Evolutionary conservation across 2,329 filamentous ascomycete species (phyloP).

Genomic region (Didymella sp.): DNA sequence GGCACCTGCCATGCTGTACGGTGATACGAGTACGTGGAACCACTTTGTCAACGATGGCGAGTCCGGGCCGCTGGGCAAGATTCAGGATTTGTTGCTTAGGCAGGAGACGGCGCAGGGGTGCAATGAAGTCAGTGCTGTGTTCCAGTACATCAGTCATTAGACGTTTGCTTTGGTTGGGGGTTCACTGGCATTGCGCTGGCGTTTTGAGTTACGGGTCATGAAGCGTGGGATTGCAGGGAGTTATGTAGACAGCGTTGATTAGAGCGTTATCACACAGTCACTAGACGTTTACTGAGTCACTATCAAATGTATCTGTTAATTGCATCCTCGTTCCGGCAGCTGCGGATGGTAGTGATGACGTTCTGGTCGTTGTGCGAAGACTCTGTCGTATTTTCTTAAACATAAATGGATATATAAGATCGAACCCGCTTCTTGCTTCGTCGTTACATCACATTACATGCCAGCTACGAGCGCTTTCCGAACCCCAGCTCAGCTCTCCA

Average conservation of each 20-base stretch:
- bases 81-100: constrained; percentile 88
- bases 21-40: constrained; percentile 99
- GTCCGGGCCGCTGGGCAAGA: constrained; percentile 72
- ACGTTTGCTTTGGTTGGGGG: too few species aligned
- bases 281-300: too few species aligned
- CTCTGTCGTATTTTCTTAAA: too few species aligned
- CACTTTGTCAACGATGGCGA: constrained; percentile 84
- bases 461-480: too few species aligned
- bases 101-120: constrained; percentile 75
- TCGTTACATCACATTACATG: neutral
- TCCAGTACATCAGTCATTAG: constrained; percentile 94
- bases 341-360: too few species aligned
- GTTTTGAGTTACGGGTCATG: neutral
- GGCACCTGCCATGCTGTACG: constrained; percentile 93
- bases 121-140: constrained; percentile 86
- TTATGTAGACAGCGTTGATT: neutral
- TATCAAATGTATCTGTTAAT: too few species aligned
- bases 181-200: constrained; percentile 1
- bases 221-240: neutral
- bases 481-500: neutral
- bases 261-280: neutral
- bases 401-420: too few species aligned
- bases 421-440: neutral
- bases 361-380: neutral
- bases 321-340: too few species aligned